Evolutionary conservation across 2,329 filamentous ascomycete species (phyloP), one percentile per base, ranked within the genome.

Genomic region (Thelonectria discophora): DNA sequence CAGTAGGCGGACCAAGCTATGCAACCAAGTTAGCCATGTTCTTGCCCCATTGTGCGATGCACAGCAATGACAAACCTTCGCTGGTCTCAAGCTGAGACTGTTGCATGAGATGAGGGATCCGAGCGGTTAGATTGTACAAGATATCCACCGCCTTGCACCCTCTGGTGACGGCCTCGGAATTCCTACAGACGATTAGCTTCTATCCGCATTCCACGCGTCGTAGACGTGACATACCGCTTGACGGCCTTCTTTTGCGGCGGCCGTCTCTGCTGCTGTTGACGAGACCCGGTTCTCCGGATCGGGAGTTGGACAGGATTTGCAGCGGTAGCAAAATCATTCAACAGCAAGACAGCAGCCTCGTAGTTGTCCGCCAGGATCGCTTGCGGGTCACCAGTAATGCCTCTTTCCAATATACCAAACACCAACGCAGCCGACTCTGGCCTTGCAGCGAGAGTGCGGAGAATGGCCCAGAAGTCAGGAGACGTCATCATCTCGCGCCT

Each of bases 1-100:
- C 95, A 99, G 76, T 99, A 99, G 9, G 95, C 93, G 52, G 93
- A 93, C 95, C 95, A 99, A 13, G 95, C 95, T 91, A 65, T n/a
- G 48, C 13, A 13, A 6, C 20, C 34, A n/a, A 30, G 55, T 74
- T 39, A 72, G 50, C 34, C 43, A 50, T 18, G n/a, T 12, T n/a
- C 6, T 40, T 17, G 13, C 5, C 2, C 11, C 52, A n/a, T 15
- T 15, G 30, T 3, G 15, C 13, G 3, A 20, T 18, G 27, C 17
- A 10, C 39, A 9, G 21, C 34, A 4, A 32, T 43, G n/a, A 65
- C 81, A 63, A 78, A 91, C 90, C 90, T 83, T 97, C 91, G 61
- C 84, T 92, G 62, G 86, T 90, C 74, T 97, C 95, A 2, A 98
- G 87, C 71, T 97, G 94, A 20, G 94, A 97, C 74, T 97, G 92